Base-by-base conservation (phyloP, 2,329 filamentous ascomycete genomes). In the Phoma sp. region DNA sequence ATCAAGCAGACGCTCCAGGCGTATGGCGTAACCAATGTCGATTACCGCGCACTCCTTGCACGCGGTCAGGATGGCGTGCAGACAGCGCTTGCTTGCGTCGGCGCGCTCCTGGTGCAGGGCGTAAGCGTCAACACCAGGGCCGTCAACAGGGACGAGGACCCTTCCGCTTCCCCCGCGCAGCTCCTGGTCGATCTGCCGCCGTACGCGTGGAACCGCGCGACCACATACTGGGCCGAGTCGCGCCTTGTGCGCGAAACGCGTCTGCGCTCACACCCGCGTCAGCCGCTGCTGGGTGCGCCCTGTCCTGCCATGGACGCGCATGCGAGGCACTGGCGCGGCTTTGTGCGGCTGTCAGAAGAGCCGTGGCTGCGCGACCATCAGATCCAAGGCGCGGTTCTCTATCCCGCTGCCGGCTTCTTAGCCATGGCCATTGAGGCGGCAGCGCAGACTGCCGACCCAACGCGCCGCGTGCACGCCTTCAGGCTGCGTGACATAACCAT, bases 121-220 rank as follows among this genome's bases (percentile, higher is more conserved):
- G 33, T 12, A 4, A 8, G 10, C 8, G 17, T 51, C 25, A 24
- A 44, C 24, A 38, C 27, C 10, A n/a, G 35, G 1, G 15, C 15
- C 3, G 25, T 51, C 33, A 51, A 51, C 27, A 21, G 29, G 31
- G 19, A 43, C 17, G n/a, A 15, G 3, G 39, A 7, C 3, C 2
- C 4, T 6, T 25, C 17, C 25, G 2, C 25, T 22, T 12, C 15
- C 9, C 5, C 35, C 3, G 9, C 9, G 8, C 8, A 35, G 22
- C 17, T 35, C 1, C 32, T 47, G 1, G 43, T 46, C 1, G 59
- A 69, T 22, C 67, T 76, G 1, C 73, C 74, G 3, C 57, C 57
- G 4, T 77, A 76, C 37, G 55, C 63, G 0, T 77, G 71, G 67
- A 71, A 75, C 48, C 72, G 75, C 50, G 54, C 63, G 4, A 61